Base-by-base conservation (phyloP, 23 red algal genomes). In the Chondrus crispus region DNA sequence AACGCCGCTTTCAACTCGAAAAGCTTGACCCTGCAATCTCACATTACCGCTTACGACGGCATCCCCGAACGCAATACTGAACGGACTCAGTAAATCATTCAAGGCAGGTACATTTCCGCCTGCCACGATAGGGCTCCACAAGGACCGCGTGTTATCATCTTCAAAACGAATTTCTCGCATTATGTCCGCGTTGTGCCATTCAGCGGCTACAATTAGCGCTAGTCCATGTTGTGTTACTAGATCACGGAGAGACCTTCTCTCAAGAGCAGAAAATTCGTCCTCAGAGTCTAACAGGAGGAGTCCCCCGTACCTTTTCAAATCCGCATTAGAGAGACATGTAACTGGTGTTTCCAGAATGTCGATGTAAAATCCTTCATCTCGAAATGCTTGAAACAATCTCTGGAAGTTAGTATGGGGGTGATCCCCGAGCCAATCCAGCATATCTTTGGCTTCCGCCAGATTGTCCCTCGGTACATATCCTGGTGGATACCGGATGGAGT, bases 361-460 rank as follows among this genome's bases (percentile, higher is more conserved):
- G 54, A 96, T 75, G n/a, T 81, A 62, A 47, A 91, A 98, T 2
- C 92, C 88, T 10, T 44, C 68, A 3, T 66, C 20, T 22, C 58
- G 28, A 43, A 98, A 87, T 9, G 42, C 69, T 3, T 87, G 77
- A 49, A 64, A 95, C 13, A 98, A 24, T 11, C 33, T 76, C 20
- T 95, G 90, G 85, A 88, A 98, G 40, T 98, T 98, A 8, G 96
- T 94, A 42, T 95, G 93, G 26, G 96, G 96, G 64, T 95, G 96
- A 80, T 98, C 96, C 36, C 96, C 96, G 36, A 98, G 69, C 90
- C 91, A 93, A 60, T 98, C 96, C 8, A 98, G 75, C 84, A 91
- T 91, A 80, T 93, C 82, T 68, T 92, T 94, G 13, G 41, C 46
- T 22, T 98, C 92, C 20, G n/a, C 77, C 52, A 98, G 69, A 77